A percentile compares a stretch with the other conserved stretches of the same genome.
Evolutionary conservation across 2,329 filamentous ascomycete genomes (phyloP).

Genomic region (Colletotrichum salicis): DNA sequence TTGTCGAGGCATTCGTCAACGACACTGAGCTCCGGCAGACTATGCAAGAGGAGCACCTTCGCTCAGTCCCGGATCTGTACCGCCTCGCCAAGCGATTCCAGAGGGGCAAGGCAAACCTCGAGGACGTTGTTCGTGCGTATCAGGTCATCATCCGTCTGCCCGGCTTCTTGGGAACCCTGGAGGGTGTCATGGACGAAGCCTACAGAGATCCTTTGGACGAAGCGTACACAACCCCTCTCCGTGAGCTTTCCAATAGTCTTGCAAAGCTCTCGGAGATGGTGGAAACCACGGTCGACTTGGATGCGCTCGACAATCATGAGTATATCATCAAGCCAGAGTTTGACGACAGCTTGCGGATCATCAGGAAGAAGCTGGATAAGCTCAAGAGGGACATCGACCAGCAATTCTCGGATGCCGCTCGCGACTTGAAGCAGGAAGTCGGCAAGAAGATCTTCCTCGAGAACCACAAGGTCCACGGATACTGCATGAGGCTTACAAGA

Average conservation of each 20-base stretch:
- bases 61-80: constrained; percentile 93
- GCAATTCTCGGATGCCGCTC: constrained; percentile 80
- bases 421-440: constrained; percentile 88
- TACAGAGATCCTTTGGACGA: constrained; percentile 89
- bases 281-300: constrained; percentile 95
- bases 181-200: constrained; percentile 93
- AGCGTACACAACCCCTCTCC: constrained; percentile 87
- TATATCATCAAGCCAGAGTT: constrained; percentile 99
- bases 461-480: constrained; percentile 94
- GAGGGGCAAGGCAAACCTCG: constrained; percentile 86
- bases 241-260: constrained; percentile 79
- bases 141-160: constrained; percentile 93
- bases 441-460: constrained; percentile 99
- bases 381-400: constrained; percentile 83
- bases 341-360: constrained; percentile 87
- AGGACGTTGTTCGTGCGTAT: constrained; percentile 95
- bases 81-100: constrained; percentile 95
- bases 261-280: constrained; percentile 96
- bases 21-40: constrained; percentile 95
- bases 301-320: constrained; percentile 95
- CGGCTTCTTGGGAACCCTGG: constrained; percentile 87
- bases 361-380: constrained; percentile 90
- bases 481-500: constrained; percentile 93
- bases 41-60: constrained; percentile 95
- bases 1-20: constrained; percentile 93